Base-by-base conservation (phyloP, 345 rosid genomes). In the Raphanus sativus region DNA sequence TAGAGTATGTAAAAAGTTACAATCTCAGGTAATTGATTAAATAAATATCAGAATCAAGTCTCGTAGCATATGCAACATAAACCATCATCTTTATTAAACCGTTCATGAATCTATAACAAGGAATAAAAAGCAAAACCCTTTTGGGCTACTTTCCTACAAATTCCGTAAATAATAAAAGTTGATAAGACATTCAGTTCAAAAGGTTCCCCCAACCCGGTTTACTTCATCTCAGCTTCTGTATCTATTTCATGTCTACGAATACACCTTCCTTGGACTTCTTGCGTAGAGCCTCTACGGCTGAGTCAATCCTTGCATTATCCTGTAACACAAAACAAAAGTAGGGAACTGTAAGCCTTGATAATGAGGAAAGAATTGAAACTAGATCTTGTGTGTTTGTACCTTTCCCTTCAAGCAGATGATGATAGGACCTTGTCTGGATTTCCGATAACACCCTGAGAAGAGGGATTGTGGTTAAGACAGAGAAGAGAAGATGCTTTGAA, bases 371-470 rank as follows among this genome's bases (percentile, higher is more conserved):
- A 33, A 50, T 42, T 7, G 38, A 64, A 60, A 67, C 36, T 9
- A 52, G 30, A 70, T 61, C 25, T n/a, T 48, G 12, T 45, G n/a
- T 70, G 38, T 15, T 4, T 2, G 67, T 86, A 95, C 99, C 98
- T 92, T 92, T 81, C 97, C 97, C 74, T 87, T 80, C 33, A 95
- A 81, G 70, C 79, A 79, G 54, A 95, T 80, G 48, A 88, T 38
- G 0, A 90, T 88, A 62, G 92, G 85, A 67, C 89, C 97, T 32
- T 75, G 73, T 79, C 97, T 86, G 61, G 98, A 92, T 87, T 87
- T 76, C 67, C 94, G 92, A 82, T 88, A 84, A 71, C 90, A 89
- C 24, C 89, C 99, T 95, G 76, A 17, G 65, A 80, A 56, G 52
- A 76, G 59, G 72, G 72, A 79, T n/a, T 65, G 45, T 11, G 40